These are phyloP conservation scores for Piromyces finnis DNA, from an alignment of 192 early-diverging fungal genomes.

Conservation along the genomic window DNA sequence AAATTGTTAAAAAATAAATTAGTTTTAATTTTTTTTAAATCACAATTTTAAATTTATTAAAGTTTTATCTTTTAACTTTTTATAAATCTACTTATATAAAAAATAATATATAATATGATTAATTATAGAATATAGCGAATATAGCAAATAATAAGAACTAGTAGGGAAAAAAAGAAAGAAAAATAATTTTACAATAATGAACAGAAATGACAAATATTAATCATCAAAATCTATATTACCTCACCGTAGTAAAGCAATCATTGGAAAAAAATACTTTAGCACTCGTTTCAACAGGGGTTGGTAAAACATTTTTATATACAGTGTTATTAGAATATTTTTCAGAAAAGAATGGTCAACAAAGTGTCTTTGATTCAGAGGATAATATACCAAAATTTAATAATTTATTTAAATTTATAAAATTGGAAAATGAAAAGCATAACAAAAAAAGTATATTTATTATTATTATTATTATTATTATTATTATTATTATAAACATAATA, in stretches of 20 bases:
- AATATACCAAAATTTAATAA: not conserved
- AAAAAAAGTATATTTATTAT: not conserved
- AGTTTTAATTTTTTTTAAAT: too few relatives aligned
- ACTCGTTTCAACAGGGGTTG: not conserved
- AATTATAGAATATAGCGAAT: too few relatives aligned
- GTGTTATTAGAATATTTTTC: not conserved
- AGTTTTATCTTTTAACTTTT: too few relatives aligned
- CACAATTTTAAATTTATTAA: too few relatives aligned
- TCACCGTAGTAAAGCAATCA: not conserved
- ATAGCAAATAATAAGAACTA: not conserved
- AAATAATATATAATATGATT: too few relatives aligned
- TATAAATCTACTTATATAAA: too few relatives aligned
- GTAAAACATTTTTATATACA: not conserved
- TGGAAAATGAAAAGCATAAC: not conserved
- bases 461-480: too few relatives aligned
- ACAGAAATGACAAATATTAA: not conserved
- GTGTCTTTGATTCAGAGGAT: not conserved
- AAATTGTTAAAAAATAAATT: too few relatives aligned
- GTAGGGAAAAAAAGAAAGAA: not conserved
- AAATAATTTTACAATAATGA: not conserved
- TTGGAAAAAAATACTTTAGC: not conserved
- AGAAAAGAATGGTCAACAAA: not conserved
- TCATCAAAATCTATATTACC: not conserved
- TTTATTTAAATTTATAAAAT: not conserved
- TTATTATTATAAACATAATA: too few relatives aligned